Conservation (phyloP, 768 basidiomycete species). For the Suillus paluster region DNA sequence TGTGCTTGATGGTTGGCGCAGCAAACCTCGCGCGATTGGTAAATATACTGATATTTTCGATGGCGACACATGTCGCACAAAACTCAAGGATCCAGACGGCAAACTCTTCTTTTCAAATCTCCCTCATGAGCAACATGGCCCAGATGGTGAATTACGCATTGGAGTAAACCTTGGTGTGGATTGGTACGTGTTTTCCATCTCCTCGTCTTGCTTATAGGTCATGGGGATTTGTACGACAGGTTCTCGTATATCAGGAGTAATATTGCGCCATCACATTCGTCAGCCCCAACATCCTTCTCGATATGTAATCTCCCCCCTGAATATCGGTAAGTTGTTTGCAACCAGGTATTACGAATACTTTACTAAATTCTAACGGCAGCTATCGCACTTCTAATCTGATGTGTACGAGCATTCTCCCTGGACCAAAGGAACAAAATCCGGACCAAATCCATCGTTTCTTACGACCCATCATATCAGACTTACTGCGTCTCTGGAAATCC, state of each 20-base stretch:
- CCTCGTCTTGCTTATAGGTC: no score
- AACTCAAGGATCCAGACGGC: slow-evolving; percentile 17
- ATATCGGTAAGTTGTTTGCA: slow-evolving; percentile 24
- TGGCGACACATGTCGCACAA: neutral
- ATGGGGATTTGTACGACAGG: slow-evolving; percentile 7
- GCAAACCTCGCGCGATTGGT: neutral
- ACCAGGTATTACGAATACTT: no score
- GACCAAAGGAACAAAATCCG: slow-evolving; percentile 29
- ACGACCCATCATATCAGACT: slow-evolving; percentile 30
- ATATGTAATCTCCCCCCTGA: slow-evolving; percentile 35
- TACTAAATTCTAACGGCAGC: slow-evolving; percentile 16
- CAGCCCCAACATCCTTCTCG: slow-evolving; percentile 39
- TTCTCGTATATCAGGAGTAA: slow-evolving; percentile 40
- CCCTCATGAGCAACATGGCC: slow-evolving; percentile 8
- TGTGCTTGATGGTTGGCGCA: neutral
- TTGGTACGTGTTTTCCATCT: slow-evolving; percentile 18
- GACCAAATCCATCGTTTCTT: slow-evolving; percentile 34
- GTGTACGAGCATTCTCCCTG: slow-evolving; percentile 29
- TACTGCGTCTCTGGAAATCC: slow-evolving; percentile 26
- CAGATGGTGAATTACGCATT: slow-evolving; percentile 33
- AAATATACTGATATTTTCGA: neutral
- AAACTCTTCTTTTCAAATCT: slow-evolving; percentile 30
- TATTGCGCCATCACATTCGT: slow-evolving; percentile 40
- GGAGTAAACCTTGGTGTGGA: slow-evolving; percentile 35
- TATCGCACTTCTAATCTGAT: slow-evolving; percentile 31